Evolutionary conservation across 305 asterid genomes (phyloP).

Genomic region (Solanum hybrid): DNA sequence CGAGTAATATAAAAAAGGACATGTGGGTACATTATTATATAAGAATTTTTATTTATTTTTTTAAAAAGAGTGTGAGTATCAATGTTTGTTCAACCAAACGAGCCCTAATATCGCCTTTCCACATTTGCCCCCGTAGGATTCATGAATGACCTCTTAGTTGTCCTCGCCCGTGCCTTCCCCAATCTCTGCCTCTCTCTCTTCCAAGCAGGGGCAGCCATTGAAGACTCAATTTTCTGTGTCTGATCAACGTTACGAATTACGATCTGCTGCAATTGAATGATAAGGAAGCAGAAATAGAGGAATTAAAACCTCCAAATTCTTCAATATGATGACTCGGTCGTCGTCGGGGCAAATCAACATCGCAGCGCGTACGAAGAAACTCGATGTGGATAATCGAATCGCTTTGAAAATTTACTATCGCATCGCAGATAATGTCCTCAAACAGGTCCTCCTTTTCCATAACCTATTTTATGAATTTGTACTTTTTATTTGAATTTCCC

Average conservation of each 20-base stretch:
- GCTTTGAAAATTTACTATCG: slow-evolving; percentile 59
- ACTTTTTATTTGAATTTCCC: background rate
- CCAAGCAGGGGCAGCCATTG: slow-evolving; percentile 1
- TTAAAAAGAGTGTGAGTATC: background rate
- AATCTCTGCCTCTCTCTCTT: background rate
- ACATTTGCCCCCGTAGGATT: slow-evolving; percentile 13
- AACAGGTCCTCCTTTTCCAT: slow-evolving; percentile 43
- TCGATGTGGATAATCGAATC: slow-evolving; percentile 70
- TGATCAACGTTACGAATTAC: background rate
- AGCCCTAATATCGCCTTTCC: slow-evolving; percentile 1
- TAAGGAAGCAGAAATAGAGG: background rate
- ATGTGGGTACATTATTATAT: background rate
- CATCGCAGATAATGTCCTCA: slow-evolving; percentile 80
- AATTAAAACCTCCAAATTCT: background rate
- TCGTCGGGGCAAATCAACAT: slow-evolving; percentile 46
- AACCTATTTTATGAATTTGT: background rate
- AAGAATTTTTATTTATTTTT: too few species aligned
- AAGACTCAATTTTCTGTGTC: slow-evolving; percentile 5
- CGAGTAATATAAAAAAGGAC: too few species aligned
- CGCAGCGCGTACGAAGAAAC: slow-evolving; percentile 63
- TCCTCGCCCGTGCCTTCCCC: background rate
- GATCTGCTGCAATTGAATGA: background rate
- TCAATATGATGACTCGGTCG: slow-evolving; percentile 40
- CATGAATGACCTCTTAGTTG: slow-evolving; percentile 6
- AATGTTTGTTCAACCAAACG: background rate